A percentile compares a stretch with the other conserved stretches of the same genome.
These are phyloP conservation scores for Adenanthera pavonina DNA, from an alignment of 306 rosid species.

Conservation along the genomic window DNA sequence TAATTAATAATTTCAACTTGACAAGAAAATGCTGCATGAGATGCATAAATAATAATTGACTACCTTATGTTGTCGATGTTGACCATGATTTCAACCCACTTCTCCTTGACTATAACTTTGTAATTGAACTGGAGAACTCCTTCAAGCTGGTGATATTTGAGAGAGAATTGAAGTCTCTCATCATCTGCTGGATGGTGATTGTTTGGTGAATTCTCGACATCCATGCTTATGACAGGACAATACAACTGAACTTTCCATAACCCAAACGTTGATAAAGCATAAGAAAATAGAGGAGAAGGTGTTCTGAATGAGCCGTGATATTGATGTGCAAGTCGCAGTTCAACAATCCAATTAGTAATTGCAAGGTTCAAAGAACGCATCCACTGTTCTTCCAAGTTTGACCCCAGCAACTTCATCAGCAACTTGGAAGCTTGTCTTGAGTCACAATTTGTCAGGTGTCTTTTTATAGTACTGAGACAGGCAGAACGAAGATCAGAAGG, in stretches of 20 bases:
- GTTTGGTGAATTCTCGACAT: conserved; percentile 46
- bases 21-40: no score
- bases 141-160: conserved; percentile 85
- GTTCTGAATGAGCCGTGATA: conserved; percentile 41
- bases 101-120: conserved; percentile 55
- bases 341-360: conserved; percentile 82
- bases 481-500: conserved; percentile 67
- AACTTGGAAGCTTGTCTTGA: conserved; percentile 63
- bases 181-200: conserved; percentile 60
- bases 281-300: conserved; percentile 83
- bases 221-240: conserved; percentile 87
- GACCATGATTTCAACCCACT: conserved; percentile 74
- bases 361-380: conserved; percentile 90
- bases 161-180: conserved; percentile 79
- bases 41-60: not conserved
- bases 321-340: conserved; percentile 51
- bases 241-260: conserved; percentile 85
- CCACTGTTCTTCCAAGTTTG: conserved; percentile 90
- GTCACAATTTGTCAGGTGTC: conserved; percentile 47
- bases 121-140: conserved; percentile 90
- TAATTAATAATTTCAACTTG: no score
- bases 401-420: conserved; percentile 76
- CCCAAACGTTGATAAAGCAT: conserved; percentile 67
- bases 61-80: conserved; percentile 92
- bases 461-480: conserved; percentile 62